phyloP scores from a whole-genome alignment of 225 moss, liverwort and hornwort species.

The Lunularia cruciata region DNA sequence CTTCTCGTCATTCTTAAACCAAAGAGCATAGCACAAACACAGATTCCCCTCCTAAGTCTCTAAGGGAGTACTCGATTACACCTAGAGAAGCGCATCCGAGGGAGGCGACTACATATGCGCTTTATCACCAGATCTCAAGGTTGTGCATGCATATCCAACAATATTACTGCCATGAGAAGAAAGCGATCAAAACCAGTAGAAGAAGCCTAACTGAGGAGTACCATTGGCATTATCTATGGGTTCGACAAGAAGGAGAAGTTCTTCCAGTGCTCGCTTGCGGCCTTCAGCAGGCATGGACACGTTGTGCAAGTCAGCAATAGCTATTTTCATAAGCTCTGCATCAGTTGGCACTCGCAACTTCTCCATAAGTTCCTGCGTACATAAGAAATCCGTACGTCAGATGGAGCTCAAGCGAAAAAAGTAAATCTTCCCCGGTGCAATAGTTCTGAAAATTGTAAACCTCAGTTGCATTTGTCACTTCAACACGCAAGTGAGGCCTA shows the following conservation, averaged over 20 bases:
- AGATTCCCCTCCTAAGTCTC: not conserved
- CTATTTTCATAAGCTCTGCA: slow-evolving; percentile 96
- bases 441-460: too few relatives aligned
- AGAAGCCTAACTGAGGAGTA: slow-evolving; percentile 22
- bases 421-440: too few relatives aligned
- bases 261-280: slow-evolving; percentile 79
- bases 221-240: slow-evolving; percentile 95
- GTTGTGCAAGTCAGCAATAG: slow-evolving; percentile 83
- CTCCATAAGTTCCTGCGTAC: slow-evolving; percentile 79
- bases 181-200: not conserved
- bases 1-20: not conserved
- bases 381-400: not conserved
- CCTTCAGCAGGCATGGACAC: slow-evolving; percentile 61
- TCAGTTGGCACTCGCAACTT: slow-evolving; percentile 79
- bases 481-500: not conserved
- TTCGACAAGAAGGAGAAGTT: slow-evolving; percentile 84
- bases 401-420: too few relatives aligned
- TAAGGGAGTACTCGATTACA: not conserved
- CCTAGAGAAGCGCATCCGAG: not conserved
- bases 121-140: too few relatives aligned
- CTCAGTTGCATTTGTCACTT: not conserved
- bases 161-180: too few relatives aligned
- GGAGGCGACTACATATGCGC: too few relatives aligned
- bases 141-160: not conserved
- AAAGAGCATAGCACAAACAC: not conserved